Base-by-base conservation (phyloP, 164 flowering plant genomes). In the Houttuynia cordata region DNA sequence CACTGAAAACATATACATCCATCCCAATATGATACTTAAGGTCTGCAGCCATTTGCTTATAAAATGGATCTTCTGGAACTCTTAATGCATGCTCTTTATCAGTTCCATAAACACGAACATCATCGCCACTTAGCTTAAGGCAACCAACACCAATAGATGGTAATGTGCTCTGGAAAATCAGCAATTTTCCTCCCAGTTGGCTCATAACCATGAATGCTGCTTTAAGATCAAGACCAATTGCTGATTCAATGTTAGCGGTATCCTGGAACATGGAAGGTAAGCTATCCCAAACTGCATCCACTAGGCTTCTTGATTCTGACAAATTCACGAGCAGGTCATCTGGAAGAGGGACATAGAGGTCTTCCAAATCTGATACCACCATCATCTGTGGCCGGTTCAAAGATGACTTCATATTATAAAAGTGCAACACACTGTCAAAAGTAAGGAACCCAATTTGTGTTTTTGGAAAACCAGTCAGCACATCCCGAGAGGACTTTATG, bases 11-110 rank as follows among this genome's bases (percentile, higher is more conserved):
- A 76, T 82, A 94, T 21, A 88, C 67, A 69, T 88, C 79, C 52
- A 83, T 93, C 7, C 80, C 85, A 65, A 91, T 88, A 80, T 94
- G 97, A 72, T 61, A 83, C 75, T 94, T 91, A 53, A 81, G 76
- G 75, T 94, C 97, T 58, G 99, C 97, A 66, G 99, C 99, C 96
- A 88, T 88, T 75, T 94, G 96, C 78, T 91, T 91, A 67, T 91
- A 94, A n/a, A n/a, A n/a, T n/a, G n/a, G n/a, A n/a, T n/a, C n/a
- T n/a, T n/a, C n/a, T n/a, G n/a, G n/a, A n/a, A 78, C 56, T 75
- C 99, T 81, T 65, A 91, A 60, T 18, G 78, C 40, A 71, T 82
- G 80, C 63, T 91, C 97, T 70, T 88, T 93, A 68, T 93, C 99
- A 20, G 96, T 86, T 72, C 97, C 99, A 80, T 88, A 86, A 24